A percentile compares a stretch with the other conserved stretches of the same genome.
phyloP scores from a whole-genome alignment of 2,329 filamentous ascomycete genomes.

The Rhynchosporium secalis region DNA sequence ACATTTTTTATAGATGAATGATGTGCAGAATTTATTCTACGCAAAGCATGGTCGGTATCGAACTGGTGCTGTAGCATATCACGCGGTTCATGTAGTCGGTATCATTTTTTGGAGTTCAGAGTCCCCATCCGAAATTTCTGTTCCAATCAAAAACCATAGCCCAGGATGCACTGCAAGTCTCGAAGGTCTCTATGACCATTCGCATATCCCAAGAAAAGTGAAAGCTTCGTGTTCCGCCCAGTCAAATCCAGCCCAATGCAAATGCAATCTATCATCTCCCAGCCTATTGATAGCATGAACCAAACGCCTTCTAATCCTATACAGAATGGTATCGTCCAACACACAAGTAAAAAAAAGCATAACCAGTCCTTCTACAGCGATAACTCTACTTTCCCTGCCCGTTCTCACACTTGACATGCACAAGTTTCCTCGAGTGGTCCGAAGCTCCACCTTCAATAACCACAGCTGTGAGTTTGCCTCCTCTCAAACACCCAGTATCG shows the following conservation, averaged over 20 bases:
- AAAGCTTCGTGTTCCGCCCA: background rate
- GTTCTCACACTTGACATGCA: constrained; percentile 38
- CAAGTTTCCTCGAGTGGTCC: constrained; percentile 34
- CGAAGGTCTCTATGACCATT: constrained; percentile 9
- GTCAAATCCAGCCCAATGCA: background rate
- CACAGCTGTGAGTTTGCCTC: constrained; percentile 73
- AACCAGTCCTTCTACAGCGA: background rate
- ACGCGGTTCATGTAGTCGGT: too few relatives aligned
- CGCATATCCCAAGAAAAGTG: background rate
- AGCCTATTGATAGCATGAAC: background rate
- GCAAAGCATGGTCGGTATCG: constrained; percentile 22
- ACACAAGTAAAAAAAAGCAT: background rate
- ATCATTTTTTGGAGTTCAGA: background rate
- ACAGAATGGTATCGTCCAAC: constrained; percentile 13
- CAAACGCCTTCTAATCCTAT: constrained; percentile 9
- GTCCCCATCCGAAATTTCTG: background rate
- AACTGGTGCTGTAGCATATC: constrained; percentile 17
- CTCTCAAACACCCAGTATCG: constrained; percentile 79
- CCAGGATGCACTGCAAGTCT: constrained; percentile 1
- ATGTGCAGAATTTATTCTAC: constrained; percentile 10
- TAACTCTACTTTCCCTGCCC: constrained; percentile 14
- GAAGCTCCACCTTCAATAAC: constrained; percentile 63
- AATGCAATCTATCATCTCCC: background rate
- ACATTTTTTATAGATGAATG: background rate
- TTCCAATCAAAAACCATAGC: background rate